Evolutionary conservation across 257 asterid species (phyloP), one percentile per base, ranked within the genome.

Genomic region (Primulina huaijiensis): DNA sequence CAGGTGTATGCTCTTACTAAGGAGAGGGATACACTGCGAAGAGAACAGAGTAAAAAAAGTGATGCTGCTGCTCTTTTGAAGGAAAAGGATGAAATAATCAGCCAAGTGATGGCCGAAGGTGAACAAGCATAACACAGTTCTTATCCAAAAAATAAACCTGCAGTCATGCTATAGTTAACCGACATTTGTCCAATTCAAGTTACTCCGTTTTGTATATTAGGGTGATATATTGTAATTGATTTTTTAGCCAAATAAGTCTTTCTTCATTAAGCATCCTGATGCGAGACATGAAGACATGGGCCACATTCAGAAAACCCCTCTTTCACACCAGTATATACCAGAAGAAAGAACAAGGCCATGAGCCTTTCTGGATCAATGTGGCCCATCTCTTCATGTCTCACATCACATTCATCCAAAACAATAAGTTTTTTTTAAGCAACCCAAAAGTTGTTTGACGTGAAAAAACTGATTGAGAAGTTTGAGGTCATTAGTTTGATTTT

Each of bases 81-180:
- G 89, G 98, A 89, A 75, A 92, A 92, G 72, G 98, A 92, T 70
- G 98, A 92, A 82, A 89, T 92, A 72, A 92, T 92, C 77, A 89
- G 72, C 76, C 98, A 92, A 85, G 96, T 92, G 73, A 92, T 89
- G 96, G 98, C 94, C 57, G 98, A 89, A 92, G 98, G 98, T 92
- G 71, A 70, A 65, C 63, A 23, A 50, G 8, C 69, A 61, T 20
- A 30, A 11, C 35, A 68, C 71, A 71, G 21, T 50, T 68, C 7
- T 16, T 5, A 50, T 50, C 20, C 20, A 16, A 50, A 50, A 50
- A 50, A 50, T 50, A 50, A 14, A 16, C 21, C 55, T 12, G 5
- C 53, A 43, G 53, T 43, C 17, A 1, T 43, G 53, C 53, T 11
- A 12, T 43, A 43, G 53, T 33, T 25, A 52, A 70, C 71, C 31